Percentiles rank a stretch among this genome's conserved stretches.
Conservation (phyloP, 2,329 filamentous ascomycete genomes). For the Tolypocladium paradoxum region DNA sequence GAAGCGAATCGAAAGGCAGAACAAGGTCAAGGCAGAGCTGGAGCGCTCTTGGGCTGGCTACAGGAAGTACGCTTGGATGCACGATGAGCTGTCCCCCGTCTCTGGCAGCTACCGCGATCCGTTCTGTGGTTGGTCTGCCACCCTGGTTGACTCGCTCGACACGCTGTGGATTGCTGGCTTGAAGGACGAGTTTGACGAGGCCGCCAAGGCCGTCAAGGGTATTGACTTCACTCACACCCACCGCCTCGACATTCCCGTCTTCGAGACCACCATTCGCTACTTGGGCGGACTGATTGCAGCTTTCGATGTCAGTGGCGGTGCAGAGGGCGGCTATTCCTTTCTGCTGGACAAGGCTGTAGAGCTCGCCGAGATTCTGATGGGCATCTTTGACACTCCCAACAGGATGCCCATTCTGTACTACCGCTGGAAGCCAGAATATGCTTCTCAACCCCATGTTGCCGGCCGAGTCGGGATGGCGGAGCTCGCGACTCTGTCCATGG, state of each 20-base stretch:
- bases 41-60: constrained; percentile 75
- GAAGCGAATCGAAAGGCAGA: constrained; percentile 53
- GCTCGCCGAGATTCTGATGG: constrained; percentile 70
- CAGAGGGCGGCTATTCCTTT: constrained; percentile 44
- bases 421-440: constrained; percentile 58
- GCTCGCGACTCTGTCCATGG: constrained; percentile 69
- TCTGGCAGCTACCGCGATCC: constrained; percentile 59
- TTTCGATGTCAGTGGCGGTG: constrained; percentile 70
- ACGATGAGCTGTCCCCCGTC: constrained; percentile 76
- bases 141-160: constrained; percentile 71
- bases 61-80: constrained; percentile 65
- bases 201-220: constrained; percentile 53
- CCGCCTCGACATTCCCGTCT: constrained; percentile 67
- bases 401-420: constrained; percentile 82
- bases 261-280: constrained; percentile 87
- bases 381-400: constrained; percentile 84
- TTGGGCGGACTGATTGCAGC: constrained; percentile 76
- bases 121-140: constrained; percentile 88
- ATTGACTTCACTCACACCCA: constrained; percentile 75
- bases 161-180: constrained; percentile 82
- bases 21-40: constrained; percentile 62
- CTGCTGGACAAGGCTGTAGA: constrained; percentile 70
- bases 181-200: constrained; percentile 68
- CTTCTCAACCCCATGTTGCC: constrained; percentile 54
- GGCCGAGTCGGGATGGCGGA: constrained; percentile 53